Evolutionary conservation across 2,329 filamentous ascomycete species (phyloP).

Genomic region (Venturia carpophila): DNA sequence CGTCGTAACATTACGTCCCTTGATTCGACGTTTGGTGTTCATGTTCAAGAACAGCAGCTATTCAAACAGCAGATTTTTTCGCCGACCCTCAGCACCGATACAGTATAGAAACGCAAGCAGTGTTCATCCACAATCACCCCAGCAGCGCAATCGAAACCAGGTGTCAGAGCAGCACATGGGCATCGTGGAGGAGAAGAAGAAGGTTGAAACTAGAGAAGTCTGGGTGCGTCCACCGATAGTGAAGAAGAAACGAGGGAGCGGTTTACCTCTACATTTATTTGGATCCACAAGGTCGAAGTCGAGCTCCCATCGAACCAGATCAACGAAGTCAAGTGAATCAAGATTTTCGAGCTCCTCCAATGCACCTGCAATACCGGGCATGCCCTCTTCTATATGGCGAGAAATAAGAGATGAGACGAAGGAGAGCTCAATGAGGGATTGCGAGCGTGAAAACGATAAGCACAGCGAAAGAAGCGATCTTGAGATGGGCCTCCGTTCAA

Average conservation of each 20-base stretch:
- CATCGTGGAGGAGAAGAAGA: not conserved
- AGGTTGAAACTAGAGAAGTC: not conserved
- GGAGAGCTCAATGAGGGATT: not conserved
- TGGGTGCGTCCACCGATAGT: not conserved
- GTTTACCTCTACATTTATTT: conserved; percentile 3
- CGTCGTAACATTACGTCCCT: conserved; percentile 10
- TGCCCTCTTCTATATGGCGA: not conserved
- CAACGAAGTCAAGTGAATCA: not conserved
- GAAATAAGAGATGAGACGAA: not conserved
- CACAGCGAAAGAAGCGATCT: not conserved
- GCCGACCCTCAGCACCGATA: not conserved
- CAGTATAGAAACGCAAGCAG: not conserved
- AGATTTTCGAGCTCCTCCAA: not conserved
- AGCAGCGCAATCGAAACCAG: not conserved
- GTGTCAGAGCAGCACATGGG: not conserved
- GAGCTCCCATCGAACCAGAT: not conserved
- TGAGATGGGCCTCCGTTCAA: not conserved
- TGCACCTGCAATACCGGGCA: not conserved
- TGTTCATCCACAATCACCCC: not conserved
- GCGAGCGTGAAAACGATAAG: not conserved
- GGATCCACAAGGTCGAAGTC: not conserved
- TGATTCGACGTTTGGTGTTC: not conserved
- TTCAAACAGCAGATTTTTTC: not conserved
- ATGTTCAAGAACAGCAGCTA: not conserved
- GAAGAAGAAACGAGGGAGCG: not conserved